phyloP scores from a whole-genome alignment of 768 basidiomycete species.

The Lactarius sp. region DNA sequence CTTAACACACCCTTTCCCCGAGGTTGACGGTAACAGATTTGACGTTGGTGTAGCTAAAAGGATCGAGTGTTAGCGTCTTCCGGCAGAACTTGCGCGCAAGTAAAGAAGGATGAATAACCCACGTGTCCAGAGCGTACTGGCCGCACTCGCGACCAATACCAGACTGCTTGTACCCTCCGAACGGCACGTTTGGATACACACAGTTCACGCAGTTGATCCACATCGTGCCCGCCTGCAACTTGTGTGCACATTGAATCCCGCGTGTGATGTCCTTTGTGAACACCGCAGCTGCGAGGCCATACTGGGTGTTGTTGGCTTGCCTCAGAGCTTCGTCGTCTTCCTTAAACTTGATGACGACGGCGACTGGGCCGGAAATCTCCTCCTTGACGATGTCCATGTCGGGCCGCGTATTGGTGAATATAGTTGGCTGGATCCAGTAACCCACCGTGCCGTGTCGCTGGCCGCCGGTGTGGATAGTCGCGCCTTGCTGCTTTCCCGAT shows the following conservation, averaged over 20 bases:
- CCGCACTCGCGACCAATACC: conserved; percentile 66
- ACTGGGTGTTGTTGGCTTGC: conserved; percentile 80
- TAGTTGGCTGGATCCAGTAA: conserved; percentile 58
- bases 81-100: neutral
- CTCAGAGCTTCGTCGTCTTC: conserved; percentile 56
- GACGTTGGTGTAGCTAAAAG: conserved; percentile 22
- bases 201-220: conserved; percentile 51
- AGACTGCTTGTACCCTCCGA: conserved; percentile 66
- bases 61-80: neutral
- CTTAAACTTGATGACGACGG: conserved; percentile 63
- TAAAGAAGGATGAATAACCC: neutral
- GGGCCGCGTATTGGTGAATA: conserved; percentile 52
- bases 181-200: conserved; percentile 47
- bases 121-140: conserved; percentile 44
- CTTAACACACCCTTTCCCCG: conserved; percentile 2
- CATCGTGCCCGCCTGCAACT: conserved; percentile 74
- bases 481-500: conserved; percentile 54
- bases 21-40: conserved; percentile 24
- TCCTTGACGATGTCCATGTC: conserved; percentile 55
- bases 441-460: conserved; percentile 50
- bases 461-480: conserved; percentile 54
- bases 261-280: conserved; percentile 77
- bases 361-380: conserved; percentile 69
- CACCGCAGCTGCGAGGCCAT: conserved; percentile 85
- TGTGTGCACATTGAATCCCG: conserved; percentile 67